phyloP scores from a whole-genome alignment of 2,329 filamentous ascomycete genomes.

The Stagonosporopsis cucurbitacearum region DNA sequence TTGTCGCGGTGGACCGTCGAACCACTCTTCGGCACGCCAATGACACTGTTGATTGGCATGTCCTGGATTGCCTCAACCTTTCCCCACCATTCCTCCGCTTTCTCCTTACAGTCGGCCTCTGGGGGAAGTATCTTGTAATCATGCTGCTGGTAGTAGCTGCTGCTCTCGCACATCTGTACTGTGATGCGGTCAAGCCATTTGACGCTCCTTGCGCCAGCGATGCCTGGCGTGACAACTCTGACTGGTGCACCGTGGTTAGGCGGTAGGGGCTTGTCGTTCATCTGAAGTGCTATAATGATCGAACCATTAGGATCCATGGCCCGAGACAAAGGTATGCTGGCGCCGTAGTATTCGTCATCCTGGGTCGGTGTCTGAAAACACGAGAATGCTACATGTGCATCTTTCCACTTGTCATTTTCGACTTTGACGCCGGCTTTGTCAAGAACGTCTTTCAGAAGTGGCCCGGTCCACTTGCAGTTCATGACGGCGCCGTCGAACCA shows the following conservation, averaged over 20 bases:
- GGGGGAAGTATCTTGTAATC: slow-evolving; percentile 67
- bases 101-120: slow-evolving; percentile 55
- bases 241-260: slow-evolving; percentile 61
- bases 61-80: slow-evolving; percentile 59
- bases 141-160: slow-evolving; percentile 63
- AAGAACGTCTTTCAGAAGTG: slow-evolving; percentile 61
- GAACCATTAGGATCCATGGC: slow-evolving; percentile 27
- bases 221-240: slow-evolving; percentile 59
- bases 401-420: slow-evolving; percentile 33
- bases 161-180: slow-evolving; percentile 58
- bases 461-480: slow-evolving; percentile 64
- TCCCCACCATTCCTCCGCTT: slow-evolving; percentile 61
- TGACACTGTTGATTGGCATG: slow-evolving; percentile 64
- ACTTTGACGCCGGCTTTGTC: slow-evolving; percentile 52
- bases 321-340: slow-evolving; percentile 55
- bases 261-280: slow-evolving; percentile 58
- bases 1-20: slow-evolving; percentile 51
- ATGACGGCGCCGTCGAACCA: slow-evolving; percentile 67
- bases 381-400: slow-evolving; percentile 62
- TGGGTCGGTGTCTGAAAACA: slow-evolving; percentile 61
- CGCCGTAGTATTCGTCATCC: slow-evolving; percentile 66
- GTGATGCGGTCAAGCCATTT: slow-evolving; percentile 64
- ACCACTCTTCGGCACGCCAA: slow-evolving; percentile 56
- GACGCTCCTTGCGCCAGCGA: slow-evolving; percentile 61
- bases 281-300: slow-evolving; percentile 46